Base-by-base conservation (phyloP, 176 grass and related monocot species). In the Avena eriantha region DNA sequence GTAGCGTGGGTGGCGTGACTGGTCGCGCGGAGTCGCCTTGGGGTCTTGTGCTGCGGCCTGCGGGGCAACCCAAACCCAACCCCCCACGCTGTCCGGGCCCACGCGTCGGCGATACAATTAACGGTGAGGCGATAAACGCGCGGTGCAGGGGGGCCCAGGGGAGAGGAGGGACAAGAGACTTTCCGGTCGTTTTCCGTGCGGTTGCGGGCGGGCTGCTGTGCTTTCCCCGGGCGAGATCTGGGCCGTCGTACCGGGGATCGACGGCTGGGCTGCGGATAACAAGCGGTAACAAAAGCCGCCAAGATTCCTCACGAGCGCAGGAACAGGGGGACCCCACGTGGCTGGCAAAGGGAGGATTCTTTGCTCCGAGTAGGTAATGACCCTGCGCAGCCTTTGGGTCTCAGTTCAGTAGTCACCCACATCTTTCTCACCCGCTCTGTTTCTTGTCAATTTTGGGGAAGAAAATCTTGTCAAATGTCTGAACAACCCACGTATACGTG, bases 281-380 rank as follows among this genome's bases (percentile, higher is more conserved):
- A 17, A 15, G 26, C 29, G 47, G 53, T 69, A 71, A 51, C 65
- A 33, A 77, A 50, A 50, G 71, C 36, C 31, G 88, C 7, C 73
- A 48, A 89, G 76, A 80, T 80, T 83, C 86, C 17, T 54, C 16
- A 66, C 87, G 56, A 77, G 68, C 14, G 72, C 19, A 1, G 26
- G 9, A 0, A 39, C 36, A 6, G 39, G 54, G 8, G 41, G 84
- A 58, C 23, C 88, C 75, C 89, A 84, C 85, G 75, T 83, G 85
- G 17, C 51, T 4, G 84, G 64, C 22, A 21, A 73, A 26, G 46
- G 33, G 3, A 18, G 74, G 89, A 87, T 91, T 77, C 75, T 80
- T 90, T 87, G 85, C 80, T 48, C 74, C 64, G 8, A 47, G 36
- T 19, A 12, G 78, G 57, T 79, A 19, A 33, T 51, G 16, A 36